phyloP scores from a whole-genome alignment of 257 asterid genomes.

The Solanum pinnatisectum region DNA sequence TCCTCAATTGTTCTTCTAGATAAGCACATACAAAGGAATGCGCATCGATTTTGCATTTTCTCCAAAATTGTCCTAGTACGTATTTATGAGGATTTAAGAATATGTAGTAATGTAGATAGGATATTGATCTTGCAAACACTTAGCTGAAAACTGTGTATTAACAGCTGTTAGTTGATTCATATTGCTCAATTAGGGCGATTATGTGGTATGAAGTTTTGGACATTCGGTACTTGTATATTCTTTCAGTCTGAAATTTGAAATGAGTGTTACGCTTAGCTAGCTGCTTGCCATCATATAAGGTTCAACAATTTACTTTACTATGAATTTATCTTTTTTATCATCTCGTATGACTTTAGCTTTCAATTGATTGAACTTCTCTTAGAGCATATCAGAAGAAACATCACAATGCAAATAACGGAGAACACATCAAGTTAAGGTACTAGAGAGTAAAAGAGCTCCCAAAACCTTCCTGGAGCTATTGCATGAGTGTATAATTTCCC shows the following conservation, averaged over 20 bases:
- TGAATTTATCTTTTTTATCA: neutral
- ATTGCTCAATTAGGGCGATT: neutral
- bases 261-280: neutral
- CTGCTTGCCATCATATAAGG: neutral
- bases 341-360: neutral
- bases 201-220: neutral
- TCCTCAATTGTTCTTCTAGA: neutral
- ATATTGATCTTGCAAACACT: neutral
- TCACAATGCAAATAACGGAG: neutral
- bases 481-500: neutral
- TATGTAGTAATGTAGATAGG: neutral
- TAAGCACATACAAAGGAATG: neutral
- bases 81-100: neutral
- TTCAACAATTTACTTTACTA: neutral
- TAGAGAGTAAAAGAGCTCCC: neutral
- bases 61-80: neutral
- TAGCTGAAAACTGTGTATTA: neutral
- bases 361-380: neutral
- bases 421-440: neutral
- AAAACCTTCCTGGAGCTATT: neutral
- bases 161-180: neutral
- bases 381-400: neutral
- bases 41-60: neutral
- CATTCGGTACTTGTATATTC: neutral
- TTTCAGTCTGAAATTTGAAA: neutral